Percentiles rank a stretch among this genome's conserved stretches.
Conservation (phyloP, 116 monocot genomes). For the Papilionanthe hybrid region DNA sequence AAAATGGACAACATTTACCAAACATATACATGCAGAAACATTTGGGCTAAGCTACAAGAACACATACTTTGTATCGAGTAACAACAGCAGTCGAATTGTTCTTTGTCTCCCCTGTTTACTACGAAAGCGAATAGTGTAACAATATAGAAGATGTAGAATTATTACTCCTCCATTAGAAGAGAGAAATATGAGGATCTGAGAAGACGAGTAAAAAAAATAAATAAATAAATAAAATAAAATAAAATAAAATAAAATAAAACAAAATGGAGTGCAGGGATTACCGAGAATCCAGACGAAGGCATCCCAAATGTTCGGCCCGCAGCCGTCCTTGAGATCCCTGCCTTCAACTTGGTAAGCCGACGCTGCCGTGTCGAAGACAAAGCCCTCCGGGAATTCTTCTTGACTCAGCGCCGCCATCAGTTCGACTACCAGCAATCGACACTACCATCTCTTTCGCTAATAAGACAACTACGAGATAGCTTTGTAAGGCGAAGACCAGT, state of each 20-base stretch:
- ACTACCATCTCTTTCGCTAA: neutral
- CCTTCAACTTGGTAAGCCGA: slow-evolving; percentile 60
- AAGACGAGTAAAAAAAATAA: too few relatives aligned
- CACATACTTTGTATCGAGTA: slow-evolving; percentile 33
- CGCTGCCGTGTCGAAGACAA: slow-evolving; percentile 39
- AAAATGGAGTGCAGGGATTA: neutral
- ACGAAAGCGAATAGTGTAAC: neutral
- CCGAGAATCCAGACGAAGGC: slow-evolving; percentile 29
- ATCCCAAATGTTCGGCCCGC: slow-evolving; percentile 56
- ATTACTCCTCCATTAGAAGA: neutral
- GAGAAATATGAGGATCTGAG: neutral
- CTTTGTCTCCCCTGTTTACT: slow-evolving; percentile 26
- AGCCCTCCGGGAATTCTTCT: slow-evolving; percentile 28
- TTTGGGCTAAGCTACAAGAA: neutral
- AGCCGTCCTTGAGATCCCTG: slow-evolving; percentile 21
- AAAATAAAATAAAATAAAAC: too few relatives aligned
- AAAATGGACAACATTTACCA: neutral
- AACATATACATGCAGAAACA: neutral
- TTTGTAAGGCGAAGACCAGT: slow-evolving; percentile 4
- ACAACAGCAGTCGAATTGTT: slow-evolving; percentile 39
- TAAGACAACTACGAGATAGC: neutral
- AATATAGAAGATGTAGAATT: neutral
- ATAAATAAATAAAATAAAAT: too few relatives aligned
- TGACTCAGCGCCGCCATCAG: slow-evolving; percentile 26
- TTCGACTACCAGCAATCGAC: neutral